Base-by-base conservation (phyloP, 2,329 filamentous ascomycete species). In the Rhynchosporium graminicola region DNA sequence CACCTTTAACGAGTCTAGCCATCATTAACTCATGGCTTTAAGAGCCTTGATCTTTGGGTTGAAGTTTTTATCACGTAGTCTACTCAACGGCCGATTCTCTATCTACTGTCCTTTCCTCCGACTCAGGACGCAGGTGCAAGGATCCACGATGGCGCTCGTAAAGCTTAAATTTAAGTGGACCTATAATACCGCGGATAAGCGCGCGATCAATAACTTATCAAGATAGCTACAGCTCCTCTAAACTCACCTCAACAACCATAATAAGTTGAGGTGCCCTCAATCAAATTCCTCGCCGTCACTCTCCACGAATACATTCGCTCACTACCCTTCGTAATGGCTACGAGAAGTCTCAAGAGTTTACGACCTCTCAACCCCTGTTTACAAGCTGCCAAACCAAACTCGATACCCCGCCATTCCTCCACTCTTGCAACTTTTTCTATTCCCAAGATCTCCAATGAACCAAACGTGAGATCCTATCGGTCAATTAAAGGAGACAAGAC, bases 371-470 rank as follows among this genome's bases (percentile, higher is more conserved):
- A 66, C 62, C 65, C 60, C 46, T 64, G 63, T 65, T 62, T 66
- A 52, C 65, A 69, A 62, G 52, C 62, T 52, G 50, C 65, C 29
- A 59, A 62, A 55, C 61, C 46, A 15, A 64, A 26, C 63, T 45
- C 55, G n/a, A 54, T 67, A 68, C 70, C 69, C 69, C 70, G 70
- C 69, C 65, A 29, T 57, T 55, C 72, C 68, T 70, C 71, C 26
- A 72, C 71, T 7, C 67, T 96, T 67, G 93, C 92, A 56, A 83
- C 86, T 65, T 98, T 97, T 84, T 94, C 91, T 80, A 85, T 93
- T 57, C 95, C 95, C 56, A 87, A 87, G 67, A 86, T 97, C 71
- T 81, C 85, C 74, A 99, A 99, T 75, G 95, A 99, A 80, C 92
- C 92, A n/a, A 99, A 97, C 76, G 93, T 97, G 78, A 76, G 91